Percentiles rank a stretch among this genome's conserved stretches.
Conservation (phyloP, 2,329 filamentous ascomycete species). For the Penicillium griseofulvum region DNA sequence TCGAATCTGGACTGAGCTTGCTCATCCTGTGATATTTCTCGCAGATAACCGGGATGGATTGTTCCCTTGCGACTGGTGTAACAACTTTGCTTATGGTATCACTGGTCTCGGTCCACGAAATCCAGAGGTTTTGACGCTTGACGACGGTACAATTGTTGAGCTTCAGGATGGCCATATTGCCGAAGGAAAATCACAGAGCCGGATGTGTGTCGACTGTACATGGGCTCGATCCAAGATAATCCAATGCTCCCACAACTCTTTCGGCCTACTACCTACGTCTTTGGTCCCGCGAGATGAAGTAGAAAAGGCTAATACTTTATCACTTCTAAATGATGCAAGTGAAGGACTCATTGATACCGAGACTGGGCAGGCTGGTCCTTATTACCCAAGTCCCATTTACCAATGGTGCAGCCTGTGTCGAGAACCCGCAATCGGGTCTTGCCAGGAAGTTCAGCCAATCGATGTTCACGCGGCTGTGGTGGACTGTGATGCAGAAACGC, state of each 20-base stretch:
- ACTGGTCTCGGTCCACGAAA: conserved; percentile 36
- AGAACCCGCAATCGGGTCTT: conserved; percentile 38
- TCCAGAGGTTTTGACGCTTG: conserved; percentile 36
- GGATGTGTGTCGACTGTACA: conserved; percentile 42
- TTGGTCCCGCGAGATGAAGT: conserved; percentile 13
- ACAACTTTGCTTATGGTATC: conserved; percentile 40
- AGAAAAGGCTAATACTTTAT: conserved; percentile 26
- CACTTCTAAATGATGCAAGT: conserved; percentile 13
- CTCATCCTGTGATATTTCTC: conserved; percentile 41
- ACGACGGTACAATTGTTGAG: conserved; percentile 37
- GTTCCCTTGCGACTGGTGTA: conserved; percentile 43
- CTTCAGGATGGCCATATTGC: conserved; percentile 38
- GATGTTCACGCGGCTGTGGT: not conserved
- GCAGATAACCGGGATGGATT: conserved; percentile 25
- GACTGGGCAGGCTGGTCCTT: not conserved
- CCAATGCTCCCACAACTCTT: conserved; percentile 33
- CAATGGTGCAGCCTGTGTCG: conserved; percentile 46
- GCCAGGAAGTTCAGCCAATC: conserved; percentile 18
- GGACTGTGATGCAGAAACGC: not conserved
- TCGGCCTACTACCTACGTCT: conserved; percentile 26
- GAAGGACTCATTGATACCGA: not conserved
- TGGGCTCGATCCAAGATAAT: conserved; percentile 34
- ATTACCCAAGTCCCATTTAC: conserved; percentile 10
- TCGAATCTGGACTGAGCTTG: conserved; percentile 38
- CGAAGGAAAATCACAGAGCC: conserved; percentile 30